A percentile compares a stretch with the other conserved stretches of the same genome.
phyloP scores from a whole-genome alignment of 1,284 basidiomycete species.

The Leucoagaricus sp. region DNA sequence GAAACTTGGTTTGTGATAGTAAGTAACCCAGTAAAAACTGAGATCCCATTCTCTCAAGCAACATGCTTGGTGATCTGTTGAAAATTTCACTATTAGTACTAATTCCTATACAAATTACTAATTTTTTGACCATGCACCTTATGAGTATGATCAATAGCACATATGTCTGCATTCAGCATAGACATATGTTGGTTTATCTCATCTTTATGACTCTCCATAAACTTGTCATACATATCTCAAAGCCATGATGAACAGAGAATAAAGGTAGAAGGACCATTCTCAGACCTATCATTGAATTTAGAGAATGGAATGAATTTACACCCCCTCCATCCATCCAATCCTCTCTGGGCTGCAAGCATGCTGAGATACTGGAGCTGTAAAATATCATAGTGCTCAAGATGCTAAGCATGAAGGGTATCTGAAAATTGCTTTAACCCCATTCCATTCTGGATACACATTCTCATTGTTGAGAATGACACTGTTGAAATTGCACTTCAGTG shows the following conservation, averaged over 20 bases:
- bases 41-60: conserved; percentile 17
- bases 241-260: neutral
- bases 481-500: neutral
- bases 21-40: neutral
- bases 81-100: neutral
- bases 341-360: too few relatives aligned
- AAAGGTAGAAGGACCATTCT: neutral
- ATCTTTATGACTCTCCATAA: conserved; percentile 11
- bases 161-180: conserved; percentile 20
- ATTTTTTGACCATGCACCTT: conserved; percentile 18
- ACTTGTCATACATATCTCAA: neutral
- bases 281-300: neutral
- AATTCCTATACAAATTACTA: too few relatives aligned
- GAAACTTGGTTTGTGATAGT: neutral
- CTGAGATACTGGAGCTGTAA: neutral
- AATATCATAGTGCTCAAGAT: neutral
- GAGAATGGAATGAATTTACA: neutral
- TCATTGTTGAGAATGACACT: neutral
- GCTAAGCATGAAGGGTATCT: neutral
- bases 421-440: neutral
- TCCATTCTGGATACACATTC: neutral
- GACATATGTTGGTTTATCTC: conserved; percentile 23
- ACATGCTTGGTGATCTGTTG: conserved; percentile 26
- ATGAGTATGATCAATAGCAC: conserved; percentile 26
- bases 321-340: too few relatives aligned